Evolutionary conservation across 108 stramenopile genomes (phyloP).

Genomic region (Skeletonema potamos): DNA sequence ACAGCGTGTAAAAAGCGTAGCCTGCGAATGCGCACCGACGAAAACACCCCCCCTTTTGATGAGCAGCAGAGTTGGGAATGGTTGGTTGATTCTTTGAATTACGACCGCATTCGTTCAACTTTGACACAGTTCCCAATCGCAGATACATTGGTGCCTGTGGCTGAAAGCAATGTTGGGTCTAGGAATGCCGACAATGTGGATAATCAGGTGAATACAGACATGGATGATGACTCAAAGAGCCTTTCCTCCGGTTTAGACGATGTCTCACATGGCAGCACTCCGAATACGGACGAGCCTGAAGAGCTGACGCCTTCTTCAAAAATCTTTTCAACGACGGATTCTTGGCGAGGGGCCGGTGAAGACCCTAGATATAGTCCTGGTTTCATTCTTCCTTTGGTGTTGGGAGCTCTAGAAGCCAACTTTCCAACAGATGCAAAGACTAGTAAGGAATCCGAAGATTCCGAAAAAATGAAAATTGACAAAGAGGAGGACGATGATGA

Average conservation of each 20-base stretch:
- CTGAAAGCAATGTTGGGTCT: conserved; percentile 6
- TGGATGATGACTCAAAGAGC: neutral
- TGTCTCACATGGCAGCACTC: neutral
- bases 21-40: neutral
- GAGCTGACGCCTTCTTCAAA: neutral
- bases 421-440: conserved; percentile 5
- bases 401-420: conserved; percentile 37
- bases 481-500: neutral
- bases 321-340: neutral
- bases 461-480: conserved; percentile 2
- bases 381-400: conserved; percentile 67
- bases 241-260: conserved; percentile 16
- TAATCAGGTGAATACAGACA: neutral
- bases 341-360: conserved; percentile 36
- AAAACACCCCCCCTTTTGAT: neutral
- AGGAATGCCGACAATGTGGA: neutral
- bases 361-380: conserved; percentile 76
- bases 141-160: conserved; percentile 35
- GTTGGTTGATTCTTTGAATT: conserved; percentile 59
- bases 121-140: conserved; percentile 57
- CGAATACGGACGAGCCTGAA: neutral
- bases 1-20: neutral
- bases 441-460: neutral
- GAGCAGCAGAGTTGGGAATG: conserved; percentile 51
- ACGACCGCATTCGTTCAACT: conserved; percentile 54